A percentile compares a stretch with the other conserved stretches of the same genome.
These are phyloP conservation scores for Penicillium cinerascens DNA, from an alignment of 495 filamentous ascomycete genomes.

Conservation along the genomic window DNA sequence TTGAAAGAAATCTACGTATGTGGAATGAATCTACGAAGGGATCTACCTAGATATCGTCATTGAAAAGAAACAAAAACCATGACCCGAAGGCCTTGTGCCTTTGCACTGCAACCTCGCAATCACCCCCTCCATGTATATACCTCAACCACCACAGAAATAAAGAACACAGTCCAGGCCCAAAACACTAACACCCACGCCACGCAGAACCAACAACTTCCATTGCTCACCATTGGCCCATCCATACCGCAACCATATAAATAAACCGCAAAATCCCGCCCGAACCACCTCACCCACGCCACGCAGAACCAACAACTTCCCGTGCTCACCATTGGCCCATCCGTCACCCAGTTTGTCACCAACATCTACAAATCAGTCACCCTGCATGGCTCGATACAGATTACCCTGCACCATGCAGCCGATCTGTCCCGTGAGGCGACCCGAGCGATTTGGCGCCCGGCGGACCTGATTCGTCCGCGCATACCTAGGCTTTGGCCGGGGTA, in stretches of 20 bases:
- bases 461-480: neutral
- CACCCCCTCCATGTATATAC: neutral
- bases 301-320: neutral
- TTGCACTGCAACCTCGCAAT: neutral
- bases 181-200: too few relatives aligned
- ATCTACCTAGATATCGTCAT: too few relatives aligned
- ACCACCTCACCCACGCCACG: too few relatives aligned
- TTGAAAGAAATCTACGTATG: neutral
- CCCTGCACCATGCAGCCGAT: constrained; percentile 17
- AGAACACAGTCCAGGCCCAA: neutral
- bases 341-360: neutral
- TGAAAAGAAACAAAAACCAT: too few relatives aligned
- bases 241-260: neutral
- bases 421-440: constrained; percentile 6
- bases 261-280: too few relatives aligned
- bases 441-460: neutral
- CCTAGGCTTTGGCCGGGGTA: too few relatives aligned
- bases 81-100: too few relatives aligned
- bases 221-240: neutral
- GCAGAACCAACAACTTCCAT: neutral
- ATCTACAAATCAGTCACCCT: constrained; percentile 6
- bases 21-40: too few relatives aligned
- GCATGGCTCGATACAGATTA: constrained; percentile 18
- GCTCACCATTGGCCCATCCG: neutral
- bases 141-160: neutral